Evolutionary conservation across 2,329 filamentous ascomycete genomes (phyloP).

Genomic region (Nemania diffusa): DNA sequence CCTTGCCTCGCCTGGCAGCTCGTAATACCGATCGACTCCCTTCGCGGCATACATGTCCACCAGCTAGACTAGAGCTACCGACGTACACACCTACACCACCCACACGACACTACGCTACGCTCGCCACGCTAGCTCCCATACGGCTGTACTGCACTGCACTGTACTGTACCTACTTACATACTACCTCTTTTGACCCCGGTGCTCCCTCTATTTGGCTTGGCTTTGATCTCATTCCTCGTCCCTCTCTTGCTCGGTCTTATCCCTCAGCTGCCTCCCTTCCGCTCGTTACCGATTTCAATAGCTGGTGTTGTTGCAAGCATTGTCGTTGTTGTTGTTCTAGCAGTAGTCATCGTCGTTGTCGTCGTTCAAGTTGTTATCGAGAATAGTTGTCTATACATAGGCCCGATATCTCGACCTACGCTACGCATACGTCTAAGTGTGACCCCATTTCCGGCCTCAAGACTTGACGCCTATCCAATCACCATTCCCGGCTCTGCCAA

Average conservation of each 20-base stretch:
- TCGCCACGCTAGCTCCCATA: conserved; percentile 4
- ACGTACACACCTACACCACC: conserved; percentile 1
- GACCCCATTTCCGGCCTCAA: conserved; percentile 40
- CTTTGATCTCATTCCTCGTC: conserved; percentile 29
- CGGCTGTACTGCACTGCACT: not conserved
- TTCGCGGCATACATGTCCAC: conserved; percentile 24
- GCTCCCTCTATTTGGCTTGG: conserved; percentile 36
- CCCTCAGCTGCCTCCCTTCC: conserved; percentile 37
- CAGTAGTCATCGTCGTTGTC: conserved; percentile 6
- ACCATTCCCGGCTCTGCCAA: conserved; percentile 29
- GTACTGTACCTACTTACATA: conserved; percentile 3
- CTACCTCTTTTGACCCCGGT: conserved; percentile 34
- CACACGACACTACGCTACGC: not conserved
- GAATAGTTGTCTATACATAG: conserved; percentile 31
- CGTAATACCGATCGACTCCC: conserved; percentile 36
- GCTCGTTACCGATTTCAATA: conserved; percentile 45
- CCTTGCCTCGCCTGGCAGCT: conserved; percentile 17
- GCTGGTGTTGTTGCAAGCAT: conserved; percentile 32
- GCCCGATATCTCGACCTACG: conserved; percentile 35
- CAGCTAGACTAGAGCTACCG: conserved; percentile 35
- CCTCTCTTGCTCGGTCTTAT: conserved; percentile 29
- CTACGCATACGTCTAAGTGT: conserved; percentile 33
- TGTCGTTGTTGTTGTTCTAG: conserved; percentile 23
- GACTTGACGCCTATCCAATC: conserved; percentile 43
- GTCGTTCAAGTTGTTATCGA: conserved; percentile 30